A percentile compares a stretch with the other conserved stretches of the same genome.
phyloP scores from a whole-genome alignment of 1,284 basidiomycete genomes.

The Moesziomyces antarcticus region DNA sequence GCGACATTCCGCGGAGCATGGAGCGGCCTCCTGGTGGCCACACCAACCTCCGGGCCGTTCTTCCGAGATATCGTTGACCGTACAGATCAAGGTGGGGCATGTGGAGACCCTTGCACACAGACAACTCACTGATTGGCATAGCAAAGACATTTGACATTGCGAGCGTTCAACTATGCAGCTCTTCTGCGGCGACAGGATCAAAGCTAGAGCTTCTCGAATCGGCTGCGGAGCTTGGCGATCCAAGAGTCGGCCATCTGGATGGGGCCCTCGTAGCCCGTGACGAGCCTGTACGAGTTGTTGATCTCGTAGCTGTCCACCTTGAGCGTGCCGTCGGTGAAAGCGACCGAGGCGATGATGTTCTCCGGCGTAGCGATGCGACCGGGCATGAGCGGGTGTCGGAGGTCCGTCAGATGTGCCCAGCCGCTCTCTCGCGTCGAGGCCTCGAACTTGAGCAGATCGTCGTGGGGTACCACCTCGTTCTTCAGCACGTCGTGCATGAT shows the following conservation, averaged over 20 bases:
- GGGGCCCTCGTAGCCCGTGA: constrained; percentile 58
- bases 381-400: constrained; percentile 59
- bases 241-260: constrained; percentile 53
- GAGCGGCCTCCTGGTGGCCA: no score
- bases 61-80: no score
- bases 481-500: constrained; percentile 59
- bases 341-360: constrained; percentile 61
- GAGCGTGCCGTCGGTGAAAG: constrained; percentile 57
- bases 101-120: no score
- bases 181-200: background rate
- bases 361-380: constrained; percentile 62
- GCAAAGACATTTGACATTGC: background rate
- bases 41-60: no score
- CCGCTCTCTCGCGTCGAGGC: constrained; percentile 57
- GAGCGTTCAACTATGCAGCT: background rate
- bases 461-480: constrained; percentile 50
- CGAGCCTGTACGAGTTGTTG: constrained; percentile 61
- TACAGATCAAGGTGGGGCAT: no score
- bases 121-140: background rate
- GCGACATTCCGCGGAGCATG: no score
- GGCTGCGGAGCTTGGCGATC: constrained; percentile 34
- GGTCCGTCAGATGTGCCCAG: constrained; percentile 63
- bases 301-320: constrained; percentile 56
- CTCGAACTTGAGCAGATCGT: constrained; percentile 58
- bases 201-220: constrained; percentile 30